Evolutionary conservation across 257 asterid genomes (phyloP), one percentile per base, ranked within the genome.

Genomic region (Nicotiana tabacum): DNA sequence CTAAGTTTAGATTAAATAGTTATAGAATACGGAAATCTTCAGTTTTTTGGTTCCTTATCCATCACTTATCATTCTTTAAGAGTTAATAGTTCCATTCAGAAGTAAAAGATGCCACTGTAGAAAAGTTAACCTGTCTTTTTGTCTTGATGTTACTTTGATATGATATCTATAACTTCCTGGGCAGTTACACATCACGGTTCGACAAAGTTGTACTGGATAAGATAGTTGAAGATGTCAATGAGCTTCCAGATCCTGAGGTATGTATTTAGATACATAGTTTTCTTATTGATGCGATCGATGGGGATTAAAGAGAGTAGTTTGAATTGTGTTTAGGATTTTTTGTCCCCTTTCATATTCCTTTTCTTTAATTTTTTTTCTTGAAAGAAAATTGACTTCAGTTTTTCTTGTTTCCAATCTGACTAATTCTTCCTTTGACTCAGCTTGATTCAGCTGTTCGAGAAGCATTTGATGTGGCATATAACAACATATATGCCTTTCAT

Each of bases 391-490:
- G 80, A 18, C 33, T 82, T 39, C 80, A 29, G 21, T 66, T 58
- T 53, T 27, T 69, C 29, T 27, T 56, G 13, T 32, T 37, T 66
- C 58, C 77, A 29, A 62, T 67, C 70, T 77, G 35, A 57, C 57
- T 24, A 48, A 30, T 30, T 60, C 46, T 46, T 83, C 83, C 15
- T 78, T 66, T 88, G 66, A 18, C 86, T 83, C 85, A 94, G 98
- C 99, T 96, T 84, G 94, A 93, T 78, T 91, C 94, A 66, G 89
- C 89, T 61, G 95, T 94, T 86, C 93, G 86, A 77, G 94, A 92
- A 86, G 98, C 99, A 81, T 96, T 96, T 90, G 98, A 96, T 84
- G 96, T 96, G 90, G 99, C 99, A 70, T 94, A 96, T 86, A 68
- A 85, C 85, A 96, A 96, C 84, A 96, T 96, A 81, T 90, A 78